Base-by-base conservation (phyloP, 768 basidiomycete species). In the Mycena leptocephala region DNA sequence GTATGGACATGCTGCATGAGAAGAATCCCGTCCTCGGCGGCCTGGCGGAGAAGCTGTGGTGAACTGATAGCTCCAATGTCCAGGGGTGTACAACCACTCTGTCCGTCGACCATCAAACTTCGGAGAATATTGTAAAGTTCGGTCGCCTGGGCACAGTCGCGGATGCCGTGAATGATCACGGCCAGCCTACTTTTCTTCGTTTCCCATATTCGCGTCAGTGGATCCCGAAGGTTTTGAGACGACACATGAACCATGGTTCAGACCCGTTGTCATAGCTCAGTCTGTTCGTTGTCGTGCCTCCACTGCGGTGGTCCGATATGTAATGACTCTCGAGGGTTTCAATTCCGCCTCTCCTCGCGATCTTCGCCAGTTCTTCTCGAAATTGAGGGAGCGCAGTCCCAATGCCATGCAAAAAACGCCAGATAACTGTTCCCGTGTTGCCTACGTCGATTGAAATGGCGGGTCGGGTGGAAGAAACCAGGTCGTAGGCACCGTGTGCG, bases 161-260 rank as follows among this genome's bases (percentile, higher is more conserved):
- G 58, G 33, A 59, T 59, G 58, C 58, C 58, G 58, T 59, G 58
- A 59, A 59, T 59, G 16, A 59, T 59, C 22, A 59, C 58, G 58
- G 58, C 22, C 58, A 14, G 58, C 33, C 28, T 59, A 30, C 32
- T 59, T 59, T 59, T 59, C 58, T 20, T 59, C 58, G 58, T 59
- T 59, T 59, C 11, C 11, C 32, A 22, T 59, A 8, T 59, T 35
- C 58, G 33, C 58, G 28, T 59, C 58, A 8, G 35, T 32, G 22
- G 58, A 20, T 59, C 28, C 58, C 33, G 58, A 37, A 35, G 58
- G 35, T 59, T 32, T 59, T 59, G 33, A 59, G 58, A 33, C 58
- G 22, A 35, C 58, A 32, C 58, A 59, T 22, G 58, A 59, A 35
- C 58, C 30, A 1, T 59, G 58, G 58, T 59, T 14, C 11, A 59